phyloP scores from a whole-genome alignment of 768 basidiomycete genomes.

The Hericium coralloides region DNA sequence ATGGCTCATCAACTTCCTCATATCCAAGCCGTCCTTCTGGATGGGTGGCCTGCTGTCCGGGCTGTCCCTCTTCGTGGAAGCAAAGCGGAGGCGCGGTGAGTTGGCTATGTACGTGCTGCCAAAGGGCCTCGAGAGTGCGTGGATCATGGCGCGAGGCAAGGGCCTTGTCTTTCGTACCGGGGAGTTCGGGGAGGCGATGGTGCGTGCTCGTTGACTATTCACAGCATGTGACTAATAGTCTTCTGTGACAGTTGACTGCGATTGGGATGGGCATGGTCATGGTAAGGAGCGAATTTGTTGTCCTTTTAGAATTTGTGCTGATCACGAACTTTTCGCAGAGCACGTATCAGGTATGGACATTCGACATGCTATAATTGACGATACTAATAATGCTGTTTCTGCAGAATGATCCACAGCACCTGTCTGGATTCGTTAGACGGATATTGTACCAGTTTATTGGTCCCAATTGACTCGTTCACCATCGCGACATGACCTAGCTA shows the following conservation, averaged over 20 bases:
- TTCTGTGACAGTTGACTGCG: conserved; percentile 40
- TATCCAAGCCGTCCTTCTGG: conserved; percentile 67
- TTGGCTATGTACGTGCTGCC: conserved; percentile 90
- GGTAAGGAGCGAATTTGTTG: conserved; percentile 31
- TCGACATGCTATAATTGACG: neutral
- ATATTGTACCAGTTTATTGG: conserved; percentile 87
- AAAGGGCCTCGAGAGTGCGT: conserved; percentile 84
- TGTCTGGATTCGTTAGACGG: conserved; percentile 72
- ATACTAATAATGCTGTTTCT: neutral
- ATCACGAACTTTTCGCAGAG: conserved; percentile 4
- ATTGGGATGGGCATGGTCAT: conserved; percentile 90
- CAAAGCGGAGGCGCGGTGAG: conserved; percentile 79
- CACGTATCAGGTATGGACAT: conserved; percentile 55
- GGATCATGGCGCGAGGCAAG: conserved; percentile 69
- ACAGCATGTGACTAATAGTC: neutral
- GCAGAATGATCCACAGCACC: conserved; percentile 66
- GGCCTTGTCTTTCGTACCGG: conserved; percentile 69
- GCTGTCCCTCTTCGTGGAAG: conserved; percentile 78
- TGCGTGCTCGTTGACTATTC: conserved; percentile 26
- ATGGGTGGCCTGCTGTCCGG: conserved; percentile 66
- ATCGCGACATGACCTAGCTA: too few species aligned
- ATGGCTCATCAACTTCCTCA: conserved; percentile 44
- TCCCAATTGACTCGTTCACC: conserved; percentile 43
- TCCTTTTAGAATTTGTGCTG: neutral
- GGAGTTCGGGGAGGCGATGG: conserved; percentile 56